A percentile compares a stretch with the other conserved stretches of the same genome.
Conservation (phyloP, 164 flowering plant species). For the Sextonia rubra region DNA sequence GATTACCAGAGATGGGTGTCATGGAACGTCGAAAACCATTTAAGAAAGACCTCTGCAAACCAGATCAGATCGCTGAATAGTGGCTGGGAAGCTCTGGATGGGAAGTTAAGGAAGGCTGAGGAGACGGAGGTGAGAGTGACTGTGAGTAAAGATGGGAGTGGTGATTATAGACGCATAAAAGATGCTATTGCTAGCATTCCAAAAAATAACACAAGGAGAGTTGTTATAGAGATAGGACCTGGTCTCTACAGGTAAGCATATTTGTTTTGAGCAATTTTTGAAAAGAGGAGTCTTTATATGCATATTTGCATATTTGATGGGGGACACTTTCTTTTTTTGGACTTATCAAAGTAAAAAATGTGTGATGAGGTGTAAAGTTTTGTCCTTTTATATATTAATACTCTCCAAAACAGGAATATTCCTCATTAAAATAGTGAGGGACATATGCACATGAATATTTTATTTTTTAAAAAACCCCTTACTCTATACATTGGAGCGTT, state of each 20-base stretch:
- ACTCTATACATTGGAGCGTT: background rate
- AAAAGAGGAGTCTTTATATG: no score
- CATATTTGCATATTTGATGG: no score
- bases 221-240: constrained; percentile 34
- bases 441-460: no score
- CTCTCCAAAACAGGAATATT: no score
- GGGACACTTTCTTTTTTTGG: no score
- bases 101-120: constrained; percentile 40
- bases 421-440: no score
- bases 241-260: constrained; percentile 45
- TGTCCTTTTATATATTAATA: no score
- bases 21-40: constrained; percentile 36
- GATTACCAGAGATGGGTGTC: constrained; percentile 39
- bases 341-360: no score
- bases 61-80: background rate
- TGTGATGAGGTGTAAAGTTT: no score
- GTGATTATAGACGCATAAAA: constrained; percentile 30
- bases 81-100: constrained; percentile 19
- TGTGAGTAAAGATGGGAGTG: constrained; percentile 43
- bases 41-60: constrained; percentile 3
- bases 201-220: constrained; percentile 33
- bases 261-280: background rate
- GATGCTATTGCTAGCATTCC: constrained; percentile 42
- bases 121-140: constrained; percentile 25
- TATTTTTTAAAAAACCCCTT: no score